phyloP scores from a whole-genome alignment of 495 filamentous ascomycete genomes.

The Penicillium soppii region DNA sequence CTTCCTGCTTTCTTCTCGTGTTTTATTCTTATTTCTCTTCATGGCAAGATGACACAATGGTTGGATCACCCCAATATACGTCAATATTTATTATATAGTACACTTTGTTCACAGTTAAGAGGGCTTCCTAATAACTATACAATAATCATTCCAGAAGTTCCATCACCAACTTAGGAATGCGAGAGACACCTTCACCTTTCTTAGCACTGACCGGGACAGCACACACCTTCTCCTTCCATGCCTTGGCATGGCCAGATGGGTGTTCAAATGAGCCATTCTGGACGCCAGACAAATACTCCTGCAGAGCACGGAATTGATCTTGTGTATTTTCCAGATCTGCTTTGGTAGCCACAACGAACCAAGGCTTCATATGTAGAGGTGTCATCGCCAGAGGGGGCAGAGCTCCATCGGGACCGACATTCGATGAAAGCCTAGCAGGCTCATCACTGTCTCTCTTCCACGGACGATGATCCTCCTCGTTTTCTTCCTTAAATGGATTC shows the following conservation, averaged over 20 bases:
- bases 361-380: constrained; percentile 82
- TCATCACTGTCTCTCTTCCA: constrained; percentile 4
- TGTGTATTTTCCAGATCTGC: constrained; percentile 79
- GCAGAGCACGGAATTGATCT: constrained; percentile 69
- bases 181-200: constrained; percentile 74
- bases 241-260: constrained; percentile 65
- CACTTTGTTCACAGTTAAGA: constrained; percentile 5
- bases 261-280: constrained; percentile 58
- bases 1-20: too few species aligned
- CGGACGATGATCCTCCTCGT: constrained; percentile 21
- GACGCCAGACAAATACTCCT: constrained; percentile 64
- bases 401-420: constrained; percentile 10
- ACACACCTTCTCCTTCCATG: constrained; percentile 63
- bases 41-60: too few species aligned
- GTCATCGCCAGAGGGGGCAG: constrained; percentile 44
- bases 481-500: constrained; percentile 21
- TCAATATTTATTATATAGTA: constrained; percentile 9
- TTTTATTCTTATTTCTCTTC: too few species aligned
- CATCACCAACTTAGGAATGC: constrained; percentile 75
- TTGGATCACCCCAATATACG: too few species aligned
- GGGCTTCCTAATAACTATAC: constrained; percentile 21
- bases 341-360: constrained; percentile 97
- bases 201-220: constrained; percentile 90
- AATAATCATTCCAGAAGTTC: constrained; percentile 63
- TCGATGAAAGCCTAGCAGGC: constrained; percentile 21